Base-by-base conservation (phyloP, 345 rosid genomes). In the Reutealis trisperma region DNA sequence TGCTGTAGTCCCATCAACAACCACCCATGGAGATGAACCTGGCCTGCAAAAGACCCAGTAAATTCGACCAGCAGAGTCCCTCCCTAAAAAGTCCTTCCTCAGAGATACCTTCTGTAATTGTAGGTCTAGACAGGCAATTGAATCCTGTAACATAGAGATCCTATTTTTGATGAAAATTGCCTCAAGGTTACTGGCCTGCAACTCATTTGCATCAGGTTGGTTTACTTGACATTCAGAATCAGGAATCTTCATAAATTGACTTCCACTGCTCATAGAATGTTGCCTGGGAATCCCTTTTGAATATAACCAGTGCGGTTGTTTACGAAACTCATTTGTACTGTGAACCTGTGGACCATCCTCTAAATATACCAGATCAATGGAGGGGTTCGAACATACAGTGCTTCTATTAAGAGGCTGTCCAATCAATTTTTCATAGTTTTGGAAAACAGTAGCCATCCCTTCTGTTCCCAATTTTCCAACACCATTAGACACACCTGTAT, bases 11-110 rank as follows among this genome's bases (percentile, higher is more conserved):
- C 79, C 81, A 55, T 84, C 85, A 47, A 81, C 81, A 47, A 82
- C 71, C 74, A 81, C 75, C 74, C 65, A 81, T 10, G 87, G 79
- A 51, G 77, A 58, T 62, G 72, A 73, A 59, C 78, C 76, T 5
- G 83, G 81, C 80, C 84, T 76, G 25, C 32, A 73, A 60, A 79
- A 84, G 63, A 68, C 66, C 87, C 85, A 84, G 77, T 81, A 84
- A 16, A 77, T 25, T 34, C 79, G 76, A 51, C 87, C 87, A 60
- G 81, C 74, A 79, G 79, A 81, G 37, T 84, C 85, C 24, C 76
- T 76, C 13, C 87, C 87, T 63, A 84, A 65, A 55, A 71, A 60
- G 13, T 84, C 85, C 74, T 81, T 84, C 77, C 83, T 72, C 58
- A 71, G 49, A 42, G 81, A 81, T 66, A 65, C 74, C 70, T 75